A percentile compares a stretch with the other conserved stretches of the same genome.
Conservation (phyloP, 306 rosid genomes). For the Parietaria judaica region DNA sequence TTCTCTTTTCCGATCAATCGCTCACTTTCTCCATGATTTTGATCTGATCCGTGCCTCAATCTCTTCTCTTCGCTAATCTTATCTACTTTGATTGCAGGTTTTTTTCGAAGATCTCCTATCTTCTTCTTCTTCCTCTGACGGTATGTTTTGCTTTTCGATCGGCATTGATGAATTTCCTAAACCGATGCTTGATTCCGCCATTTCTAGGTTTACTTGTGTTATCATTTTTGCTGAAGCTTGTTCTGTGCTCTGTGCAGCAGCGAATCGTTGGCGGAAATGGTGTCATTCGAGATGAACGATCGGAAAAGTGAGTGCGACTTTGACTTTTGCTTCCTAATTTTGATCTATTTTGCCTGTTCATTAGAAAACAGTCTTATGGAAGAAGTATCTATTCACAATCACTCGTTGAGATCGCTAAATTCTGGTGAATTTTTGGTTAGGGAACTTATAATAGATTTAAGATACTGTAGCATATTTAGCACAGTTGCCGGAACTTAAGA, state of each 20-base stretch:
- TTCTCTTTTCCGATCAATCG: too few relatives aligned
- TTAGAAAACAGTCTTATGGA: too few relatives aligned
- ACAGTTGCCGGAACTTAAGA: too few relatives aligned
- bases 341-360: too few relatives aligned
- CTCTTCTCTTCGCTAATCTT: background rate
- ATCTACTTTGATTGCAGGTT: background rate
- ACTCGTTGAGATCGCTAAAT: too few relatives aligned
- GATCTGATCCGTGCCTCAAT: background rate
- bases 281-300: constrained; percentile 96
- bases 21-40: background rate
- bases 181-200: too few relatives aligned
- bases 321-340: background rate
- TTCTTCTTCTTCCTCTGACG: background rate
- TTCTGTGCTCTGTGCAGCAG: constrained; percentile 25
- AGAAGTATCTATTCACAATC: too few relatives aligned
- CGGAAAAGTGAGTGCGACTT: constrained; percentile 62
- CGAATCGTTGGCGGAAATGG: constrained; percentile 47
- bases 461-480: too few relatives aligned
- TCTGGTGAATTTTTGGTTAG: too few relatives aligned
- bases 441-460: too few relatives aligned
- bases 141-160: background rate
- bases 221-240: background rate
- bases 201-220: background rate
- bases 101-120: background rate
- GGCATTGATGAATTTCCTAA: background rate